Base-by-base conservation (phyloP, 441 rosid genomes). In the Erodium moschatum region DNA sequence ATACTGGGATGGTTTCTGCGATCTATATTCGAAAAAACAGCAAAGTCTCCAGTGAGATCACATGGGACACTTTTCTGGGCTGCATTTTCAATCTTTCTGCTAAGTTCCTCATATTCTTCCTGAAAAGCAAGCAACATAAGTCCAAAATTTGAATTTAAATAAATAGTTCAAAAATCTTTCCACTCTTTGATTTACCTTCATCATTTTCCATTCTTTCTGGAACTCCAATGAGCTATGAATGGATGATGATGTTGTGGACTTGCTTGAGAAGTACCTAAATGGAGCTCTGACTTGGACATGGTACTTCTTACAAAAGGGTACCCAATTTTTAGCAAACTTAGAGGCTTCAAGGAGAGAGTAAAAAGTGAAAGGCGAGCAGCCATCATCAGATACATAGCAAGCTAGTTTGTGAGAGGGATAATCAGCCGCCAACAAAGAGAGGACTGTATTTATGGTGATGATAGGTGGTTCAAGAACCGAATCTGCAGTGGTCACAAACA, bases 311-410 rank as follows among this genome's bases (percentile, higher is more conserved):
- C 97, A 89, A 70, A 89, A 89, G 0, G 91, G 93, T 31, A 85
- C 89, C 96, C 96, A 91, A 58, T 80, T 77, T 82, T 78, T 76
- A 2, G 97, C 92, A 31, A 87, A 91, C 31, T 80, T 86, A 0
- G 82, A 81, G 7, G 92, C 86, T 70, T 87, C 86, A 64, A 75
- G 74, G 6, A 89, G 80, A 70, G 92, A 80, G 58, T 82, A 84
- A 76, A 75, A 87, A 60, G 79, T 84, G 67, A 84, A 71, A 54
- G 82, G 74, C 6, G 97, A 91, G 74, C 87, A 82, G 1, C 89
- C 91, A 12, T 89, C 94, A n/a, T 91, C 96, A 0, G 97, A 91
- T 0, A 91, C 81, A 65, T 89, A 89, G 81, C 94, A 89, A 5
- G 96, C 90, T 3, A 91, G 76, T 71, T 83, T 89, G 3, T 85